These are phyloP conservation scores for Quercus parvula DNA, from an alignment of 306 rosid genomes.

Conservation along the genomic window DNA sequence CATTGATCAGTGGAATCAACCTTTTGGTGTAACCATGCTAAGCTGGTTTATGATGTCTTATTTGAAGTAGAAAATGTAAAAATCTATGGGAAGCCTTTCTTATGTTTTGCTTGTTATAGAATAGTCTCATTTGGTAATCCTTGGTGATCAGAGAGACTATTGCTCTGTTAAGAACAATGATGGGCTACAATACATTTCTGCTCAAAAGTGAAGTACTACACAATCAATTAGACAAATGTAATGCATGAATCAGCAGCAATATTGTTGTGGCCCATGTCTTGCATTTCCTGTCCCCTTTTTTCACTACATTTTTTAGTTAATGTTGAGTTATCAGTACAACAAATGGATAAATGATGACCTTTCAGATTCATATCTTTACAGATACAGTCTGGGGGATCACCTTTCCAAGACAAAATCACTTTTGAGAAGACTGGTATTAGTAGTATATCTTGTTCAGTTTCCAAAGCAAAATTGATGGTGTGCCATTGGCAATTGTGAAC, in stretches of 20 bases:
- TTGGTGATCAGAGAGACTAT: not conserved
- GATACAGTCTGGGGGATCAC: not conserved
- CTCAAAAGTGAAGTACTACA: not conserved
- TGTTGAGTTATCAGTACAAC: not conserved
- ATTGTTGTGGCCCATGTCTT: not conserved
- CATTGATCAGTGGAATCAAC: not conserved
- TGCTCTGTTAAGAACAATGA: not conserved
- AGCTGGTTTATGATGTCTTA: not conserved
- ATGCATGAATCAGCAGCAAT: too few relatives aligned
- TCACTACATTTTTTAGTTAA: not conserved
- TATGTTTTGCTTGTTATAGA: not conserved
- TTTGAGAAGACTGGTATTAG: not conserved
- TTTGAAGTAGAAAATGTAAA: not conserved
- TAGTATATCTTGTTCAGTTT: not conserved
- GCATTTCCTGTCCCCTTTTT: not conserved
- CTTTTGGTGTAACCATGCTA: not conserved
- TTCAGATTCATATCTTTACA: not conserved
- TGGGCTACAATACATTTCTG: not conserved
- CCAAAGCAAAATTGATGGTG: not conserved
- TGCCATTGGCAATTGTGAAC: not conserved
- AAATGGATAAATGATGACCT: not conserved
- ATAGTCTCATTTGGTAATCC: not conserved
- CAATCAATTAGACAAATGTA: too few relatives aligned
- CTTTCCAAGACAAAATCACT: not conserved
- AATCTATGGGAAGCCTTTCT: not conserved